Evolutionary conservation across 176 grass and related monocot species (phyloP).

Genomic region (Oropetium thomaeum): DNA sequence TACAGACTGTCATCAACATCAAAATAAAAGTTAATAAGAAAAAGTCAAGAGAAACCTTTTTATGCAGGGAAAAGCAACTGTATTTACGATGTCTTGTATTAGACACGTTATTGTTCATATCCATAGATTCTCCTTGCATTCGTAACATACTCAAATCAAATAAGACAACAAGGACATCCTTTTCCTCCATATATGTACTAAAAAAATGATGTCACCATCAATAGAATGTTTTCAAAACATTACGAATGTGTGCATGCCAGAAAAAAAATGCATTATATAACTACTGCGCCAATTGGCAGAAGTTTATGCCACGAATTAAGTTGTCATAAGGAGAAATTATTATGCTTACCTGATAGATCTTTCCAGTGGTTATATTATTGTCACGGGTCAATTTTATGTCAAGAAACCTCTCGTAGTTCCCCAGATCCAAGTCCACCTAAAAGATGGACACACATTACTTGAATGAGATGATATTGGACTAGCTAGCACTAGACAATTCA

Average conservation of each 20-base stretch:
- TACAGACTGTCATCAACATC: constrained; percentile 53
- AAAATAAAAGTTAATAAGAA: constrained; percentile 18
- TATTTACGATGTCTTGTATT: not conserved
- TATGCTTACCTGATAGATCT: constrained; percentile 63
- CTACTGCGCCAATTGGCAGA: not conserved
- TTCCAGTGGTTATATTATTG: constrained; percentile 80
- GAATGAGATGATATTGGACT: not conserved
- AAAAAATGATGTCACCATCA: constrained; percentile 11
- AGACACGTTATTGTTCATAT: constrained; percentile 15
- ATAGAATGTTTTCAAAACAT: not conserved
- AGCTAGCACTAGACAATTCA: not conserved
- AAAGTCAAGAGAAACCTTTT: constrained; percentile 21
- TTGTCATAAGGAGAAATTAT: not conserved
- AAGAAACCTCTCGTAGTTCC: constrained; percentile 76
- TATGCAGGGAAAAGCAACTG: constrained; percentile 31
- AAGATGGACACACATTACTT: constrained; percentile 23
- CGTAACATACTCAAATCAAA: constrained; percentile 20
- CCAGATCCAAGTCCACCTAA: constrained; percentile 76
- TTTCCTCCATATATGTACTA: constrained; percentile 27
- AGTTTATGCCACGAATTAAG: not conserved
- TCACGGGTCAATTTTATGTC: constrained; percentile 67
- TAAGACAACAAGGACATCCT: constrained; percentile 19
- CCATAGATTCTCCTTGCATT: not conserved
- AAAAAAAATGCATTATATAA: not conserved
- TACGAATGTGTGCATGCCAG: constrained; percentile 14